A percentile compares a stretch with the other conserved stretches of the same genome.
Conservation (phyloP, 192 early-diverging fungal species). For the Backusella luteola region DNA sequence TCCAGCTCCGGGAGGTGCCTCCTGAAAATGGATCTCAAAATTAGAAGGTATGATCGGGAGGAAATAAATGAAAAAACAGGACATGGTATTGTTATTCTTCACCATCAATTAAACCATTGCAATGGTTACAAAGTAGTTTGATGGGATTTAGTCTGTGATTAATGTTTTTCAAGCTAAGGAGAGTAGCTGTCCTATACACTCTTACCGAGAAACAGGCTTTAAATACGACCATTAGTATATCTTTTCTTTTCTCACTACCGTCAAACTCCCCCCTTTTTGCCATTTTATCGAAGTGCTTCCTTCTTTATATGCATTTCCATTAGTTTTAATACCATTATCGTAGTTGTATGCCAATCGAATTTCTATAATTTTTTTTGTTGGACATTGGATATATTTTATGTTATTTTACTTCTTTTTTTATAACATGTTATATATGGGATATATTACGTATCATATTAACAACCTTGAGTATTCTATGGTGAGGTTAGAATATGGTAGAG, state of each 20-base stretch:
- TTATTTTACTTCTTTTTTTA: neutral
- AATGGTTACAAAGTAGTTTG: conserved; percentile 41
- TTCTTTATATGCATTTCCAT: no score
- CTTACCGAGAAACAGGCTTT: conserved; percentile 33
- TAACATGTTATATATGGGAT: neutral
- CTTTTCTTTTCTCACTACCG: neutral
- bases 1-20: conserved; percentile 13
- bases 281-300: no score
- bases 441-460: no score
- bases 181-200: conserved; percentile 30
- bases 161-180: conserved; percentile 21
- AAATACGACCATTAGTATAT: neutral
- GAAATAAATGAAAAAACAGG: conserved; percentile 21
- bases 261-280: neutral
- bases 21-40: conserved; percentile 24
- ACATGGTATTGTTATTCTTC: conserved; percentile 33
- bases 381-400: no score
- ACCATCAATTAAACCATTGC: conserved; percentile 41
- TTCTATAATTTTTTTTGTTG: no score
- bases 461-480: no score
- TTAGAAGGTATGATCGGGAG: conserved; percentile 22
- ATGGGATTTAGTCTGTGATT: conserved; percentile 27
- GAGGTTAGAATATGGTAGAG: no score
- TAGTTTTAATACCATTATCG: no score
- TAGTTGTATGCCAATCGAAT: no score